These are phyloP conservation scores for Hemileia vastatrix DNA, from an alignment of 1,284 basidiomycete genomes.

Conservation along the genomic window DNA sequence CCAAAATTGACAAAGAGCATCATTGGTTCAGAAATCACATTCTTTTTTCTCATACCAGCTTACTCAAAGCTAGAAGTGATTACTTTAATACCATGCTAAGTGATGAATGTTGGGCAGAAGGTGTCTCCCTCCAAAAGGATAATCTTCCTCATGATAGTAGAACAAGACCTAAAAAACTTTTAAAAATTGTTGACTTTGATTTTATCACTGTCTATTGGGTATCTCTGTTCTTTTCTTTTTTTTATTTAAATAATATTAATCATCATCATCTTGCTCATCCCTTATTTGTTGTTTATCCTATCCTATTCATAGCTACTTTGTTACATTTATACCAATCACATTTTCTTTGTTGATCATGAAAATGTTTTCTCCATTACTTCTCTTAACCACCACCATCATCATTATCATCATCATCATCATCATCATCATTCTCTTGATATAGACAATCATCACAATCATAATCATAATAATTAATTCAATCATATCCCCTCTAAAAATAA, in stretches of 20 bases:
- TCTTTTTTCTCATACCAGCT: slow-evolving; percentile 70
- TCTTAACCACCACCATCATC: too few relatives aligned
- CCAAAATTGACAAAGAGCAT: slow-evolving; percentile 50
- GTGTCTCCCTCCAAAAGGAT: slow-evolving; percentile 31
- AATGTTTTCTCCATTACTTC: too few relatives aligned
- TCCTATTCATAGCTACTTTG: too few relatives aligned
- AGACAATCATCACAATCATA: too few relatives aligned
- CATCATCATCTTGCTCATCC: too few relatives aligned
- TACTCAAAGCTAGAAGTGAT: slow-evolving; percentile 60
- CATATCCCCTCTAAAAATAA: too few relatives aligned
- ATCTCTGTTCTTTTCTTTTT: slow-evolving; percentile 68
- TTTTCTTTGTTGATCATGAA: too few relatives aligned
- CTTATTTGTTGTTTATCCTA: too few relatives aligned
- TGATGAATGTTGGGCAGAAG: slow-evolving; percentile 62
- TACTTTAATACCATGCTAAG: slow-evolving; percentile 70
- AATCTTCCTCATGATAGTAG: slow-evolving; percentile 48
- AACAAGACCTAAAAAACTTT: slow-evolving; percentile 50
- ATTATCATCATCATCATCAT: too few relatives aligned
- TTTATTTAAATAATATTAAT: slow-evolving; percentile 54
- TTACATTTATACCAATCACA: too few relatives aligned
- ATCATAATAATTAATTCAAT: too few relatives aligned
- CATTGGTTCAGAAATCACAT: slow-evolving; percentile 53
- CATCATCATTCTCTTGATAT: too few relatives aligned
- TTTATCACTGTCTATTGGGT: slow-evolving; percentile 74
- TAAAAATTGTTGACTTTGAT: slow-evolving; percentile 68